These are phyloP conservation scores for Amanita pseudoporphyria DNA, from an alignment of 768 basidiomycete genomes.

Conservation along the genomic window DNA sequence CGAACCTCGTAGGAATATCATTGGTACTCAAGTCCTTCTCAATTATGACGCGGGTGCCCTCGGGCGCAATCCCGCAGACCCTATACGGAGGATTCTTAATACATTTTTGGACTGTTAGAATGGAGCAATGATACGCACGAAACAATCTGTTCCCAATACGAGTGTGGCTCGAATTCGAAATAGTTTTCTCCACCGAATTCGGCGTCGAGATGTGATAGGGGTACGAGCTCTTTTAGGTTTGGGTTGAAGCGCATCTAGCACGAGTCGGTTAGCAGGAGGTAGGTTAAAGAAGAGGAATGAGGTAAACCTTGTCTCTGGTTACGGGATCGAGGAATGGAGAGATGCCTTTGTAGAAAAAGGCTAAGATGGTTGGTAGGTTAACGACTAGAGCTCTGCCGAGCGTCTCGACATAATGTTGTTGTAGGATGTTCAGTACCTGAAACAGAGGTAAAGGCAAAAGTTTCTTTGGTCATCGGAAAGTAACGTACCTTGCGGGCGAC, in stretches of 20 bases:
- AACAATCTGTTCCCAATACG: conserved; percentile 75
- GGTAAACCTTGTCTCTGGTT: conserved; percentile 72
- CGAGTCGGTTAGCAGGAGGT: neutral
- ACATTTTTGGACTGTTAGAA: neutral
- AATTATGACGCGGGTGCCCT: conserved; percentile 36
- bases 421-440: conserved; percentile 67
- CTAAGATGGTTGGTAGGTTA: conserved; percentile 67
- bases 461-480: neutral
- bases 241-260: conserved; percentile 84
- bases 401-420: conserved; percentile 85
- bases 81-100: conserved; percentile 19
- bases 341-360: conserved; percentile 77
- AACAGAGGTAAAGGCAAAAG: neutral
- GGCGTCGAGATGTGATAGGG: conserved; percentile 64
- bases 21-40: neutral
- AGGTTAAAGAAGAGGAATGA: neutral
- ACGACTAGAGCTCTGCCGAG: conserved; percentile 78
- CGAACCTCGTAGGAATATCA: neutral
- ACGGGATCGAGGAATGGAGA: conserved; percentile 82
- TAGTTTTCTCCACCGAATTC: conserved; percentile 75
- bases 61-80: conserved; percentile 44
- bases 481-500: conserved; percentile 60
- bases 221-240: conserved; percentile 65
- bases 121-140: conserved; percentile 31
- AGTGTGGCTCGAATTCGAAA: conserved; percentile 62